Conservation (phyloP, 2,329 filamentous ascomycete species). For the Bertia moriformis region DNA sequence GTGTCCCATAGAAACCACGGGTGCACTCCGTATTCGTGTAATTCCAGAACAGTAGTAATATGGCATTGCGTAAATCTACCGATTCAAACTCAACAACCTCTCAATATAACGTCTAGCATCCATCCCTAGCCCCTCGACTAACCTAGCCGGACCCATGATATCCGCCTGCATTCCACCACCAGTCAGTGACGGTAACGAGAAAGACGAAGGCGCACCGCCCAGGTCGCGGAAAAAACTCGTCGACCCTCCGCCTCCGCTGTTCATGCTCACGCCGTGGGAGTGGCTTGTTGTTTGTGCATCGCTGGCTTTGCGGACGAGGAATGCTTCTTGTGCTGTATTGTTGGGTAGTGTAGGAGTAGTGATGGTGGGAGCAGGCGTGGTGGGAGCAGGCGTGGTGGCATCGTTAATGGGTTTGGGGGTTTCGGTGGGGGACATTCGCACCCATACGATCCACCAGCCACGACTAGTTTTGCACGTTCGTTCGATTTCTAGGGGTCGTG, state of each 20-base stretch:
- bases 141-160: conserved; percentile 14
- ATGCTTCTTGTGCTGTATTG: conserved; percentile 22
- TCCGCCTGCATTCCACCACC: conserved; percentile 5
- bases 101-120: conserved; percentile 29
- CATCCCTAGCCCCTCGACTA: conserved; percentile 26
- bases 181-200: too few relatives aligned
- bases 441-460: conserved; percentile 58
- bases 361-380: too few relatives aligned
- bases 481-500: conserved; percentile 32
- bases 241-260: conserved; percentile 11
- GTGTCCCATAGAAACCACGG: too few relatives aligned
- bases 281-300: conserved; percentile 14
- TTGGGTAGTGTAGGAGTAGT: too few relatives aligned
- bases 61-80: too few relatives aligned
- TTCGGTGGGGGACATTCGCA: conserved; percentile 26
- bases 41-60: too few relatives aligned
- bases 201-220: conserved; percentile 16
- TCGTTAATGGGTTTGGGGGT: neutral
- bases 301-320: conserved; percentile 26
- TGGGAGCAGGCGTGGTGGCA: neutral
- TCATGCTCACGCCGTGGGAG: conserved; percentile 12
- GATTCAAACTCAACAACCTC: conserved; percentile 24
- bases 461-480: conserved; percentile 45
- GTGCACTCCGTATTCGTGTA: too few relatives aligned
- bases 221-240: conserved; percentile 21